phyloP scores from a whole-genome alignment of 2,329 filamentous ascomycete species.

The Aspergillus felis region DNA sequence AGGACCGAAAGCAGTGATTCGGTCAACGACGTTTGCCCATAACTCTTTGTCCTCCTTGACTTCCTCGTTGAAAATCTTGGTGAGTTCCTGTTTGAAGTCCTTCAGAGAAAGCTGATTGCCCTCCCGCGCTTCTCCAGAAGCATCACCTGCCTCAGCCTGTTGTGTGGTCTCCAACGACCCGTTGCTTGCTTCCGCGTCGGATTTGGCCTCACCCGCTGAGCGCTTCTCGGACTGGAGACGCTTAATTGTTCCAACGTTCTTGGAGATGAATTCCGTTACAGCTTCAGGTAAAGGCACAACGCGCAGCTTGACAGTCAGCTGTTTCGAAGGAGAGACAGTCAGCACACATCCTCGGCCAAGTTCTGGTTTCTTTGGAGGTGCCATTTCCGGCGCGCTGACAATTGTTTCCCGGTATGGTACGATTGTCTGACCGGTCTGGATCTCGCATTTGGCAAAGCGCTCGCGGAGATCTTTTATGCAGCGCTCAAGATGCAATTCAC shows the following conservation, averaged over 20 bases:
- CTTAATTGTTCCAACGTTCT: conserved; percentile 76
- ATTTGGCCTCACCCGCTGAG: conserved; percentile 43
- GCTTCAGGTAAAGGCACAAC: conserved; percentile 73
- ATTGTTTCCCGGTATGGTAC: conserved; percentile 95
- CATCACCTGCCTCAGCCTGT: conserved; percentile 46
- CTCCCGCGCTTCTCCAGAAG: conserved; percentile 52
- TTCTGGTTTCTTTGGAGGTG: conserved; percentile 77
- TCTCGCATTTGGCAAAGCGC: conserved; percentile 87
- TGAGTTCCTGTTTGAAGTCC: conserved; percentile 74
- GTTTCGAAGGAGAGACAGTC: conserved; percentile 75
- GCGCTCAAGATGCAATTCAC: conserved; percentile 88
- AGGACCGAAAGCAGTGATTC: conserved; percentile 87
- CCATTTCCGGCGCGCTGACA: conserved; percentile 84
- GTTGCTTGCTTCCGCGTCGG: conserved; percentile 33
- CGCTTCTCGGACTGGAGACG: conserved; percentile 69
- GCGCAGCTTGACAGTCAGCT: conserved; percentile 70
- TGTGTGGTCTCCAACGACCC: conserved; percentile 40
- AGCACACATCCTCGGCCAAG: conserved; percentile 78
- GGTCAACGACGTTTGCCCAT: conserved; percentile 73
- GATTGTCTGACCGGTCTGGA: conserved; percentile 89
- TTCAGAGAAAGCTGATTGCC: conserved; percentile 62
- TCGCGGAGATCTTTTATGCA: conserved; percentile 92
- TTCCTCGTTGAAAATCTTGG: conserved; percentile 59
- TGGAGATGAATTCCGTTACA: conserved; percentile 80
- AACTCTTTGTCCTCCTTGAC: conserved; percentile 69